A percentile compares a stretch with the other conserved stretches of the same genome.
Evolutionary conservation across 805 yeast species (phyloP).

Genomic region (Yarrowia sp.): DNA sequence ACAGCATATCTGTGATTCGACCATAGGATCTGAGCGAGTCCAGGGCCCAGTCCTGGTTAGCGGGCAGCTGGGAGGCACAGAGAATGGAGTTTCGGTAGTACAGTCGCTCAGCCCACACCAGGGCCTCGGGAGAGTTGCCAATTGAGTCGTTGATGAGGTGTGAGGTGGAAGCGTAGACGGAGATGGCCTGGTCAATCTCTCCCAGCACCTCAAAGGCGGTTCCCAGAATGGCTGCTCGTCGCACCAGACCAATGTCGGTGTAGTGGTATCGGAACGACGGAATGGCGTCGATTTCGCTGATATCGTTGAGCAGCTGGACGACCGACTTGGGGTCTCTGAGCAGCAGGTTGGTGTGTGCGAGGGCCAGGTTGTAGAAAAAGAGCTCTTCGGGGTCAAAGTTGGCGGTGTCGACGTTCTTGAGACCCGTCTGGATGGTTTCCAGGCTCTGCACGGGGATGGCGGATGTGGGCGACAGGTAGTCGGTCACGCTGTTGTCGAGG

Average conservation of each 20-base stretch:
- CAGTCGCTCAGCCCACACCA: constrained; percentile 45
- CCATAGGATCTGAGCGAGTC: constrained; percentile 29
- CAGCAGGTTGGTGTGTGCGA: constrained; percentile 31
- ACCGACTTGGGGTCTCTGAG: constrained; percentile 29
- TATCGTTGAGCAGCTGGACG: constrained; percentile 26
- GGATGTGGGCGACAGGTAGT: constrained; percentile 17
- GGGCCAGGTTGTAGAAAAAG: constrained; percentile 28
- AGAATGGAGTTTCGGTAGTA: constrained; percentile 32
- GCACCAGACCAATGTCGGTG: constrained; percentile 29
- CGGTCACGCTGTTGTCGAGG: constrained; percentile 11
- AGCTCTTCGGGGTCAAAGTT: constrained; percentile 26
- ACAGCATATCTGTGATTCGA: constrained; percentile 26
- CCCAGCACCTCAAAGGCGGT: constrained; percentile 32
- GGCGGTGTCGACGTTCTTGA: background rate
- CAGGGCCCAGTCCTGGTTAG: constrained; percentile 28
- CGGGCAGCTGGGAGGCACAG: constrained; percentile 26
- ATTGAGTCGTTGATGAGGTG: constrained; percentile 11
- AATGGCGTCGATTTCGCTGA: constrained; percentile 12
- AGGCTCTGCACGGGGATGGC: background rate
- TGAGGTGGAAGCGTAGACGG: constrained; percentile 27
- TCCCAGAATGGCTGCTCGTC: constrained; percentile 33
- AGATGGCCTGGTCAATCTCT: constrained; percentile 31
- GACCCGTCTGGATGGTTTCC: background rate
- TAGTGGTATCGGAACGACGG: constrained; percentile 29
- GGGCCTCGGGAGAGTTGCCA: constrained; percentile 42